These are phyloP conservation scores for Diplogelasinospora grovesii DNA, from an alignment of 495 filamentous ascomycete genomes.

Conservation along the genomic window DNA sequence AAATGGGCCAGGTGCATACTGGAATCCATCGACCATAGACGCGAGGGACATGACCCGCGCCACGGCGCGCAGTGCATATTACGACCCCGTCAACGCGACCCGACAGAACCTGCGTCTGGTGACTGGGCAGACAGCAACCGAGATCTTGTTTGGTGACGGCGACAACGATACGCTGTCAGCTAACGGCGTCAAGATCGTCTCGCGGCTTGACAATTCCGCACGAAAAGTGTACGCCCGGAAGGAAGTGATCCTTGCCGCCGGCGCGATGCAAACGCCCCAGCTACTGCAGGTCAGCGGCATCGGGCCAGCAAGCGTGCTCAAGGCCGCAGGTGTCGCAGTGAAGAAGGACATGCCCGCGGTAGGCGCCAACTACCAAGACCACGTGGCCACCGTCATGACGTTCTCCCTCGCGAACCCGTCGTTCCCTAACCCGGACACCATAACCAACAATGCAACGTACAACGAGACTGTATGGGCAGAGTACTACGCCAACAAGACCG, in stretches of 20 bases:
- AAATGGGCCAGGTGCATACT: slow-evolving; percentile 12
- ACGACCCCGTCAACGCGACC: slow-evolving; percentile 18
- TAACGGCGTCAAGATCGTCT: slow-evolving; percentile 16
- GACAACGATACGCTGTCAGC: slow-evolving; percentile 10
- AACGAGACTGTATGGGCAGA: slow-evolving; percentile 20
- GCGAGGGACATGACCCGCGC: slow-evolving; percentile 15
- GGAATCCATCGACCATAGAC: slow-evolving; percentile 16
- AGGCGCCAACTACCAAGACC: slow-evolving; percentile 48
- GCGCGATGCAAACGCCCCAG: slow-evolving; percentile 48
- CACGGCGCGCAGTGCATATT: slow-evolving; percentile 22
- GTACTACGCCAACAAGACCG: slow-evolving; percentile 19
- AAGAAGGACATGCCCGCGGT: slow-evolving; percentile 43
- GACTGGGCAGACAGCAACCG: slow-evolving; percentile 18
- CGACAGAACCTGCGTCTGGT: slow-evolving; percentile 15
- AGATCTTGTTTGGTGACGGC: slow-evolving; percentile 14
- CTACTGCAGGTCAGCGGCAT: slow-evolving; percentile 48
- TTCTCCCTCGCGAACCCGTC: slow-evolving; percentile 19
- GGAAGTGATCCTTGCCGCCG: slow-evolving; percentile 48
- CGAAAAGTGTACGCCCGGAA: slow-evolving; percentile 17
- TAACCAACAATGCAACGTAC: slow-evolving; percentile 19
- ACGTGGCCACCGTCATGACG: slow-evolving; percentile 23
- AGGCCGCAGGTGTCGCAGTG: slow-evolving; percentile 34
- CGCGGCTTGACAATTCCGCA: slow-evolving; percentile 5
- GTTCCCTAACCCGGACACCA: slow-evolving; percentile 22
- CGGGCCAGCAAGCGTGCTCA: slow-evolving; percentile 38